Evolutionary conservation across 352 stramenopile genomes (phyloP).

Genomic region (Phytophthora boehmeriae): DNA sequence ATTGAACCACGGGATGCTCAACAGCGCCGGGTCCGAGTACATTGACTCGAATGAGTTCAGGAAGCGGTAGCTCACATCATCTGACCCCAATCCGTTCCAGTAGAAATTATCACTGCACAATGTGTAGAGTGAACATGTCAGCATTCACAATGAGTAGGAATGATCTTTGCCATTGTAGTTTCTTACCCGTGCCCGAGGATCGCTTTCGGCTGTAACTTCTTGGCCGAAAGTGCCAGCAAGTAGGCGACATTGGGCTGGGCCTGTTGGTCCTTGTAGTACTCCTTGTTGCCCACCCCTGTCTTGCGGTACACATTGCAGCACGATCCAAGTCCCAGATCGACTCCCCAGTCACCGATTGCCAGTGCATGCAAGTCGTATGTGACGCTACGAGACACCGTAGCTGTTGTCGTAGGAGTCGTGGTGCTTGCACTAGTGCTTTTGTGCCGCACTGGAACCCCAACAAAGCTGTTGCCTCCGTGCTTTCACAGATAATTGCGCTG

Average conservation of each 20-base stretch:
- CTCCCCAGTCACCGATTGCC: conserved; percentile 74
- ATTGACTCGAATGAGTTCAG: conserved; percentile 68
- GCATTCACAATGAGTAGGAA: not conserved
- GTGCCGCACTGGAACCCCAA: conserved; percentile 51
- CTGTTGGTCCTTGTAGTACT: conserved; percentile 80
- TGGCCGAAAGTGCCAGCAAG: conserved; percentile 63
- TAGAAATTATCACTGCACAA: conserved; percentile 63
- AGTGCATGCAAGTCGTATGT: conserved; percentile 68
- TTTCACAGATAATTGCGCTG: conserved; percentile 48
- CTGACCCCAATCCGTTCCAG: conserved; percentile 71
- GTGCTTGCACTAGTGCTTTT: conserved; percentile 14
- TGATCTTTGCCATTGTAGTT: not conserved
- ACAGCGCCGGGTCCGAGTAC: conserved; percentile 55
- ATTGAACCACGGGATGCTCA: conserved; percentile 74
- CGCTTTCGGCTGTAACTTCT: conserved; percentile 61
- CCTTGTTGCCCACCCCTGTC: conserved; percentile 51
- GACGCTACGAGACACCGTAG: conserved; percentile 37
- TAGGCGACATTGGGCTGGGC: conserved; percentile 69
- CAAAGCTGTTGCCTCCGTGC: conserved; percentile 38
- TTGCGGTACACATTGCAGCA: conserved; percentile 79
- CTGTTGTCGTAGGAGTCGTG: conserved; percentile 18
- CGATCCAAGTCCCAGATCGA: conserved; percentile 63
- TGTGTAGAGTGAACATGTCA: not conserved
- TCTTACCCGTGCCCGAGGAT: conserved; percentile 63
- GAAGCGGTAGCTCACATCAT: conserved; percentile 72